Evolutionary conservation across 345 rosid genomes (phyloP).

Genomic region (Aquilaria yunnanensis): DNA sequence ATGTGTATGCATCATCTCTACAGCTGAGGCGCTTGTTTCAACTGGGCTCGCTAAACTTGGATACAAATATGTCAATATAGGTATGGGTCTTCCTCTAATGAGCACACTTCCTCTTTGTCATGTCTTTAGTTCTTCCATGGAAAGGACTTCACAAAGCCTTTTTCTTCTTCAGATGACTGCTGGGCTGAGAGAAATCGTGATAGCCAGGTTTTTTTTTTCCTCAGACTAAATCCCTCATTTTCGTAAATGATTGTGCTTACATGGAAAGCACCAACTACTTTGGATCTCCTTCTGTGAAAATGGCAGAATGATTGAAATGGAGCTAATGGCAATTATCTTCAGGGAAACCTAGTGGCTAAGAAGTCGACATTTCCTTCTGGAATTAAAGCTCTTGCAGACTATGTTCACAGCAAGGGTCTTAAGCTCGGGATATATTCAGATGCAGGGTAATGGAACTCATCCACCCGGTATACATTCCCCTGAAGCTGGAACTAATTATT

Average conservation of each 20-base stretch:
- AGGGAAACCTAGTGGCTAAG: slow-evolving; percentile 68
- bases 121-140: background rate
- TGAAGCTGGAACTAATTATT: background rate
- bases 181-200: slow-evolving; percentile 91
- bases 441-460: slow-evolving; percentile 55
- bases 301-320: background rate
- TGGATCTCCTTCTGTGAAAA: background rate
- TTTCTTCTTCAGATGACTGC: slow-evolving; percentile 65
- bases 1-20: background rate
- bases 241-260: no score
- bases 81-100: slow-evolving; percentile 19
- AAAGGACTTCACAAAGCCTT: slow-evolving; percentile 1
- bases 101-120: background rate
- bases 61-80: slow-evolving; percentile 76
- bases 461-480: background rate
- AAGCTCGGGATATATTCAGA: slow-evolving; percentile 86
- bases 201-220: slow-evolving; percentile 31
- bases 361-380: slow-evolving; percentile 78
- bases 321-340: slow-evolving; percentile 16
- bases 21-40: slow-evolving; percentile 78
- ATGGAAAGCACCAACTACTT: no score
- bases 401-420: slow-evolving; percentile 79
- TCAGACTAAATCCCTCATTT: no score
- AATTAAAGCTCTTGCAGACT: slow-evolving; percentile 72
- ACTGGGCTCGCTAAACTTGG: slow-evolving; percentile 82